Conservation (phyloP, 768 basidiomycete species). For the Podaxis sp. region DNA sequence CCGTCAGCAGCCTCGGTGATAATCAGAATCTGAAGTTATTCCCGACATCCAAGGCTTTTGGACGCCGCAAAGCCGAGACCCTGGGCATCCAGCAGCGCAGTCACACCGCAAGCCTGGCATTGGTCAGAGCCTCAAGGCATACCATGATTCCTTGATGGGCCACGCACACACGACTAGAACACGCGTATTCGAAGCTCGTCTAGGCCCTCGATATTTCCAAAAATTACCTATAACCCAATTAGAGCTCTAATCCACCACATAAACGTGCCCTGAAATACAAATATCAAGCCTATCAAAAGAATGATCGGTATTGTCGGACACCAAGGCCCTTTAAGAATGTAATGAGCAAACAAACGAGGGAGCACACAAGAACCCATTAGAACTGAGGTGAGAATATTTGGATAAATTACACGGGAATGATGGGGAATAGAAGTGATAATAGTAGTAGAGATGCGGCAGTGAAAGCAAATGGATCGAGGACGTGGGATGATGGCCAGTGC, state of each 20-base stretch:
- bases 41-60: background rate
- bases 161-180: slow-evolving; percentile 7
- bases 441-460: slow-evolving; percentile 5
- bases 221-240: background rate
- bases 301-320: slow-evolving; percentile 1
- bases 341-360: background rate
- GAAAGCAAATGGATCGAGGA: slow-evolving; percentile 6
- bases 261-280: background rate
- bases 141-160: background rate
- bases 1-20: background rate
- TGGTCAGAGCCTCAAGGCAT: background rate
- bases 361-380: background rate
- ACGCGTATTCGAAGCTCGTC: slow-evolving; percentile 10
- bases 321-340: background rate
- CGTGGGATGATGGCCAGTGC: background rate
- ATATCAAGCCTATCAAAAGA: background rate
- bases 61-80: background rate
- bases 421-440: background rate
- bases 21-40: background rate
- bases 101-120: background rate
- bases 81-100: background rate
- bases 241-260: background rate
- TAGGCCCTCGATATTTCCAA: background rate
- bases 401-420: slow-evolving; percentile 2
- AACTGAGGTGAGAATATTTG: background rate